Conservation (phyloP, 1,284 basidiomycete species). For the Puccinia hordei region DNA sequence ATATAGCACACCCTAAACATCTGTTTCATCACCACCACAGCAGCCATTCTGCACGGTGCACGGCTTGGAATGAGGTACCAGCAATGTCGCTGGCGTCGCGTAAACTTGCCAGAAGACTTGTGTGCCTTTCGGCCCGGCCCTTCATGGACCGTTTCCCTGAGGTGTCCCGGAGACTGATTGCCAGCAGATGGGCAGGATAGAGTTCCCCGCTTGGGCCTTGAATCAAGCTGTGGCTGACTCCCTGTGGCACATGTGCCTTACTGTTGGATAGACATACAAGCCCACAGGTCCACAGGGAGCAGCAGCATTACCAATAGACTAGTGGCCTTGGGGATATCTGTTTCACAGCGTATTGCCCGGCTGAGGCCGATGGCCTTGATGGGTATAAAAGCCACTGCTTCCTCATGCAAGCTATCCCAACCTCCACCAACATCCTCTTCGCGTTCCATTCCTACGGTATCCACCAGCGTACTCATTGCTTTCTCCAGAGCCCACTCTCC, state of each 20-base stretch:
- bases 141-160: not conserved
- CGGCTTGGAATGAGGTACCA: not conserved
- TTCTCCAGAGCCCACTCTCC: not conserved
- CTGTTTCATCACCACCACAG: not conserved
- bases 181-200: not conserved
- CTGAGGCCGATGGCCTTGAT: not conserved
- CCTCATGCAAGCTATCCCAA: not conserved
- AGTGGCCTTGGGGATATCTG: not conserved
- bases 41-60: not conserved
- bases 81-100: not conserved
- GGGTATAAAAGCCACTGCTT: not conserved
- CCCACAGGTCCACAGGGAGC: not conserved
- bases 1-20: too few species aligned
- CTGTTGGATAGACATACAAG: not conserved
- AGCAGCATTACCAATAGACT: not conserved
- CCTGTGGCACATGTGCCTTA: not conserved
- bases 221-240: not conserved
- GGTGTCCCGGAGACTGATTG: not conserved
- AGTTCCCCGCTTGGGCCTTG: slow-evolving; percentile 2
- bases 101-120: not conserved
- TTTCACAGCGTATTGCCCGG: not conserved
- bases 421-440: not conserved
- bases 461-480: too few species aligned
- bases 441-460: not conserved
- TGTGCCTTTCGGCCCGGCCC: not conserved